Evolutionary conservation across 2,329 filamentous ascomycete genomes (phyloP).

Genomic region (Colletotrichum somersetense): DNA sequence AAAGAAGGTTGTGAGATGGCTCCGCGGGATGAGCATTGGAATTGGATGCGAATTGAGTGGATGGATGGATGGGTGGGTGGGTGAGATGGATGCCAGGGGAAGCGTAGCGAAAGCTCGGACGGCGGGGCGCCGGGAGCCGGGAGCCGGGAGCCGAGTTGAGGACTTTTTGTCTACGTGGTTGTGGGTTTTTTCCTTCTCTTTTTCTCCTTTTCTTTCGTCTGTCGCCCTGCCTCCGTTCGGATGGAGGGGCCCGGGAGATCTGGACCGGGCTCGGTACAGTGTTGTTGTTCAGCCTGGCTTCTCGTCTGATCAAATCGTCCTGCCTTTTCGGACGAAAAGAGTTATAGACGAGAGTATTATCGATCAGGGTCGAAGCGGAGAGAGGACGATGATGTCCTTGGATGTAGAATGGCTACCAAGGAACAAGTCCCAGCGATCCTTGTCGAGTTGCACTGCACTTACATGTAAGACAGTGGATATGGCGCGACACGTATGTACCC

Average conservation of each 20-base stretch:
- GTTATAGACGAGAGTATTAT: background rate
- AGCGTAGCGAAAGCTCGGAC: slow-evolving; percentile 7
- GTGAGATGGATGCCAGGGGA: background rate
- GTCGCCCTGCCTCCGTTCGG: slow-evolving; percentile 11
- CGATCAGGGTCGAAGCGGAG: background rate
- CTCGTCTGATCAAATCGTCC: background rate
- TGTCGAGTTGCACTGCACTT: background rate
- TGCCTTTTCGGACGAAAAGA: background rate
- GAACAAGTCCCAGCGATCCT: background rate
- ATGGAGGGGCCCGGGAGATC: background rate
- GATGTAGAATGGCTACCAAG: background rate
- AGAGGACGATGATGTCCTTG: background rate
- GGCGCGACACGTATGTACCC: background rate
- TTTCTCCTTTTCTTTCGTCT: background rate
- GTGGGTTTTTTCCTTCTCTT: background rate
- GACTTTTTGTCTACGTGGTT: background rate
- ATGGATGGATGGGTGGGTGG: no score
- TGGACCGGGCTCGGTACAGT: slow-evolving; percentile 4
- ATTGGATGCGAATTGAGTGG: background rate
- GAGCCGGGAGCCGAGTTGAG: background rate
- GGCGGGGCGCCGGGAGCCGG: background rate
- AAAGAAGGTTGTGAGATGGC: slow-evolving; percentile 3
- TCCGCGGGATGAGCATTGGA: slow-evolving; percentile 16
- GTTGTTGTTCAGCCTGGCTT: background rate
- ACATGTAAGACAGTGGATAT: background rate